phyloP scores from a whole-genome alignment of 441 rosid genomes.

The Rhodomyrtus psidioides region DNA sequence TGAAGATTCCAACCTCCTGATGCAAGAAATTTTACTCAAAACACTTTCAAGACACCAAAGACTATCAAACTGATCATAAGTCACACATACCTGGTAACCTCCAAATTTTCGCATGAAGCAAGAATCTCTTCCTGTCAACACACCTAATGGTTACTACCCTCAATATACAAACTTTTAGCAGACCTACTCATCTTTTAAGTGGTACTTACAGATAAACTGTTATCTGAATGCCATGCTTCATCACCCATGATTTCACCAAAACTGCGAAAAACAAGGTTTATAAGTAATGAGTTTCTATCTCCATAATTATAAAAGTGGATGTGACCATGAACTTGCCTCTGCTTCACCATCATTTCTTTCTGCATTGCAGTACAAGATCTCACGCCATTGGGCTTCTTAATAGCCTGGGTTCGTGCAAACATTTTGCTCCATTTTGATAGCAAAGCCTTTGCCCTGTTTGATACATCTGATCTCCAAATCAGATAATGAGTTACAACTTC shows the following conservation, averaged over 20 bases:
- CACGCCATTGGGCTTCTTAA: constrained; percentile 61
- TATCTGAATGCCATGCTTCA: constrained; percentile 44
- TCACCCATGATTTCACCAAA: constrained; percentile 76
- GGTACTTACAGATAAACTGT: constrained; percentile 47
- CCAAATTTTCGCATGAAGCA: constrained; percentile 45
- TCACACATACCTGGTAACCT: constrained; percentile 44
- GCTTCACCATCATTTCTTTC: constrained; percentile 68
- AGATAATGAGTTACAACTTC: constrained; percentile 73
- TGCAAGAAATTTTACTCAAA: constrained; percentile 14
- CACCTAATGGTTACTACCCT: background rate
- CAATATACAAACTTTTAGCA: background rate
- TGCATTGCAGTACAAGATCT: constrained; percentile 47
- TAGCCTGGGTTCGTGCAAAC: constrained; percentile 69
- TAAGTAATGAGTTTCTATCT: constrained; percentile 20
- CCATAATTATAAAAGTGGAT: background rate
- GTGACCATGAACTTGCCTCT: constrained; percentile 48
- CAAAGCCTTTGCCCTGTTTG: constrained; percentile 96
- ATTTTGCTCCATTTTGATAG: constrained; percentile 90
- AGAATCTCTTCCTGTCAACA: constrained; percentile 47
- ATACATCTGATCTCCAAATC: constrained; percentile 99
- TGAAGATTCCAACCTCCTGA: constrained; percentile 60
- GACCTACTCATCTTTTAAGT: background rate
- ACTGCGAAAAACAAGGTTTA: constrained; percentile 39
- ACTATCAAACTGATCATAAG: background rate
- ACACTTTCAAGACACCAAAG: constrained; percentile 9